phyloP scores from a whole-genome alignment of 306 rosid species.

The Lotus japonicus region DNA sequence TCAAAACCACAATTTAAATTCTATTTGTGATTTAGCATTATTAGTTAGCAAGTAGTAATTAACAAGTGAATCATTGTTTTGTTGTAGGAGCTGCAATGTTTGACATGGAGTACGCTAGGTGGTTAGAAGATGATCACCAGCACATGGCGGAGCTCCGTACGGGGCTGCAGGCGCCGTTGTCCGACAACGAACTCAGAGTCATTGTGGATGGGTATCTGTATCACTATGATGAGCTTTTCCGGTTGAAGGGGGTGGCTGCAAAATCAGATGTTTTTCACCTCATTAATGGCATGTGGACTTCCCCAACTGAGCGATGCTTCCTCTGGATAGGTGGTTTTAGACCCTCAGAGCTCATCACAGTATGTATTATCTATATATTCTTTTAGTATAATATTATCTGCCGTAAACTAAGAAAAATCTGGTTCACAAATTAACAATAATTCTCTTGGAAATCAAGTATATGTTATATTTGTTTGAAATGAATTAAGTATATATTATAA shows the following conservation, averaged over 20 bases:
- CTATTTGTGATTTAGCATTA: neutral
- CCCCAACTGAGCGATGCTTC: conserved; percentile 93
- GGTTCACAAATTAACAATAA: too few species aligned
- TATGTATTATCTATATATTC: too few species aligned
- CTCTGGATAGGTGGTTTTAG: conserved; percentile 91
- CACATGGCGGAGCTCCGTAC: conserved; percentile 62
- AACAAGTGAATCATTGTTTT: neutral
- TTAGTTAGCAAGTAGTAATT: neutral
- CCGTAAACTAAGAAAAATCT: too few species aligned
- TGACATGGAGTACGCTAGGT: conserved; percentile 88
- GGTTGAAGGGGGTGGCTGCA: conserved; percentile 60
- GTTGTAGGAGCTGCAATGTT: conserved; percentile 78
- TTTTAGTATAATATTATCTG: too few species aligned
- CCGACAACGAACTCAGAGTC: conserved; percentile 55
- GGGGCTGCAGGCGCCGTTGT: conserved; percentile 49
- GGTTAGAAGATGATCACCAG: conserved; percentile 89
- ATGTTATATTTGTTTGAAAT: too few species aligned
- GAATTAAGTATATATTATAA: too few species aligned
- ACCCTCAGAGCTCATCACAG: conserved; percentile 86
- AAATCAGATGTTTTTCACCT: conserved; percentile 92
- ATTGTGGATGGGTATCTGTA: conserved; percentile 58
- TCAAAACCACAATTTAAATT: too few species aligned
- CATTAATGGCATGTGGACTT: conserved; percentile 71
- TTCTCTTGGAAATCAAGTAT: too few species aligned
- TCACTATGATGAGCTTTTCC: conserved; percentile 77